Evolutionary conservation across 2,329 filamentous ascomycete species (phyloP).

Genomic region (Hypoxylon sp.): DNA sequence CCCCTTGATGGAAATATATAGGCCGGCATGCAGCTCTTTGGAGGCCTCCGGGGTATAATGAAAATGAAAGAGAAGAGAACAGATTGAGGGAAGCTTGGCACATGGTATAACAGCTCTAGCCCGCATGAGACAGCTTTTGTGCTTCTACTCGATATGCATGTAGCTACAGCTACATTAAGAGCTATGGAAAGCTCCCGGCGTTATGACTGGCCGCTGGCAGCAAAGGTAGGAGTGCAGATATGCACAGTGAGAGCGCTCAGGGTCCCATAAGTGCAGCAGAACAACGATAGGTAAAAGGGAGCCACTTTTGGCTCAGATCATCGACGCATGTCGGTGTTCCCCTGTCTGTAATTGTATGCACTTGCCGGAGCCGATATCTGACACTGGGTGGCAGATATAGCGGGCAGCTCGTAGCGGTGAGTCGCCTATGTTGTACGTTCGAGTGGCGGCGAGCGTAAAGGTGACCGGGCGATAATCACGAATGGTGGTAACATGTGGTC

Average conservation of each 20-base stretch:
- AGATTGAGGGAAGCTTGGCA: slow-evolving; percentile 34
- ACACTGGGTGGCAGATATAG: slow-evolving; percentile 30
- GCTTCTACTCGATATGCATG: slow-evolving; percentile 37
- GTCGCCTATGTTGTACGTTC: slow-evolving; percentile 32
- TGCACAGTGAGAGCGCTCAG: slow-evolving; percentile 19
- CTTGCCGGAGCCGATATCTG: slow-evolving; percentile 40
- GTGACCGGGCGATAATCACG: slow-evolving; percentile 35
- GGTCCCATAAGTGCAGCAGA: slow-evolving; percentile 28
- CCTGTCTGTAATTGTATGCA: slow-evolving; percentile 24
- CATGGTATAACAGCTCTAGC: slow-evolving; percentile 31
- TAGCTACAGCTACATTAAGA: slow-evolving; percentile 35
- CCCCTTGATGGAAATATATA: slow-evolving; percentile 23
- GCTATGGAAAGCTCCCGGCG: slow-evolving; percentile 31
- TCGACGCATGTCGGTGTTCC: slow-evolving; percentile 35
- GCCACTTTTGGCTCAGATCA: slow-evolving; percentile 34
- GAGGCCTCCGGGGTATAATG: slow-evolving; percentile 39
- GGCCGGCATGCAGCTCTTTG: slow-evolving; percentile 22
- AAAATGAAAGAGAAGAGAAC: slow-evolving; percentile 22
- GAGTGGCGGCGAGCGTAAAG: slow-evolving; percentile 33
- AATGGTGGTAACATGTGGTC: slow-evolving; percentile 35
- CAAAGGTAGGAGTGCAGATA: slow-evolving; percentile 31
- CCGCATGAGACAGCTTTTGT: slow-evolving; percentile 37
- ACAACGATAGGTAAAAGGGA: slow-evolving; percentile 16
- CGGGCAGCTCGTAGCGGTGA: slow-evolving; percentile 44
- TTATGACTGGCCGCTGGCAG: slow-evolving; percentile 36